These are phyloP conservation scores for Kazachstania psychrophila DNA, from an alignment of 805 yeast species.

Conservation along the genomic window DNA sequence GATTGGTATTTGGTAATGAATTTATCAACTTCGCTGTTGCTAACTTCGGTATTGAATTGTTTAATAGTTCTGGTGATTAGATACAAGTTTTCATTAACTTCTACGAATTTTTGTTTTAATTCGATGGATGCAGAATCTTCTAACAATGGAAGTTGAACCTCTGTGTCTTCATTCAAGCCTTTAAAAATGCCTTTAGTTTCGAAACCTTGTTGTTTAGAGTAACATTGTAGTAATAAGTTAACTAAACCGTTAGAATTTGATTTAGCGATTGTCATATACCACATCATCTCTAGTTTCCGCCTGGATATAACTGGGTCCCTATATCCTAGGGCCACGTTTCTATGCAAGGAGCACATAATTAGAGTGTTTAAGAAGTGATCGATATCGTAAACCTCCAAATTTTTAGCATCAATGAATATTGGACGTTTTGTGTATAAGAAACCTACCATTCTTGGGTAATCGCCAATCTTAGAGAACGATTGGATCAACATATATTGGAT, in stretches of 20 bases:
- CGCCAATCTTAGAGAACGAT: slow-evolving; percentile 21
- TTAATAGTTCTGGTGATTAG: slow-evolving; percentile 2
- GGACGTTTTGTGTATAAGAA: slow-evolving; percentile 12
- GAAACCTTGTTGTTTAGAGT: slow-evolving; percentile 5
- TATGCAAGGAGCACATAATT: slow-evolving; percentile 24
- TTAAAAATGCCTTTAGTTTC: not conserved
- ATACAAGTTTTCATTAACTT: slow-evolving; percentile 1
- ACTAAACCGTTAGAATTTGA: slow-evolving; percentile 21
- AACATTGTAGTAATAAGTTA: slow-evolving; percentile 10
- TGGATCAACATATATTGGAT: slow-evolving; percentile 19
- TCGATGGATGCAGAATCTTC: not conserved
- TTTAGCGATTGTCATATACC: slow-evolving; percentile 10
- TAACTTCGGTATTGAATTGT: not conserved
- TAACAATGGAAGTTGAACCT: not conserved
- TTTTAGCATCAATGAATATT: slow-evolving; percentile 16
- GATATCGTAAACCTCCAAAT: slow-evolving; percentile 16
- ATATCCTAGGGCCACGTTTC: slow-evolving; percentile 12
- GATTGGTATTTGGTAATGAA: slow-evolving; percentile 1
- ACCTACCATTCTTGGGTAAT: slow-evolving; percentile 15
- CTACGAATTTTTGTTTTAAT: not conserved
- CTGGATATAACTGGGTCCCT: slow-evolving; percentile 12
- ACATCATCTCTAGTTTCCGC: slow-evolving; percentile 17
- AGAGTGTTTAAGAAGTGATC: slow-evolving; percentile 25
- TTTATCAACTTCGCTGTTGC: not conserved
- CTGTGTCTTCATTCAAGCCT: not conserved